A percentile compares a stretch with the other conserved stretches of the same genome.
phyloP scores from a whole-genome alignment of 371 early-diverging fungal species.

The Actinomucor elegans region DNA sequence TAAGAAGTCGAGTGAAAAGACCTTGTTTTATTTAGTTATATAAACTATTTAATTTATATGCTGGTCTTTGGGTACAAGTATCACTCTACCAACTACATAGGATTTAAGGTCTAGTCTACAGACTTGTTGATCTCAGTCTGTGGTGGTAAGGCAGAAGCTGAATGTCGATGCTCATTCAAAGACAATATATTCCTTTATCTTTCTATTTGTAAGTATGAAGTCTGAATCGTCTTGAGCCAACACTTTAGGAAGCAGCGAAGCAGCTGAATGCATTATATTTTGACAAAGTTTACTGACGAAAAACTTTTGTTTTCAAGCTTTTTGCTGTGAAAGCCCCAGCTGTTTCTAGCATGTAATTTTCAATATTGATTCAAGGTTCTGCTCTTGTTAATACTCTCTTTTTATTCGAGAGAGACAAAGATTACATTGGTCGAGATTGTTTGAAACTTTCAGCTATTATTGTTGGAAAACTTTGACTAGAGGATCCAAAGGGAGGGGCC shows the following conservation, averaged over 20 bases:
- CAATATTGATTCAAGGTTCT: conserved; percentile 8
- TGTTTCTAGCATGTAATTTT: conserved; percentile 15
- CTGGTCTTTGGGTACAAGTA: too few species aligned
- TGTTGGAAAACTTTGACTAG: conserved; percentile 3
- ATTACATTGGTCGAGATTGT: conserved; percentile 5
- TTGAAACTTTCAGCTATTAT: conserved; percentile 3
- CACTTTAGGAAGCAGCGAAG: conserved; percentile 17
- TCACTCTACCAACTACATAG: too few species aligned
- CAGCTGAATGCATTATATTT: conserved; percentile 16
- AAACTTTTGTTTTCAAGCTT: conserved; percentile 11
- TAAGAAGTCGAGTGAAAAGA: too few species aligned
- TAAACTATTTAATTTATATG: too few species aligned
- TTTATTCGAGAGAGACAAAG: conserved; percentile 5
- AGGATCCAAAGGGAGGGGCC: conserved; percentile 11
- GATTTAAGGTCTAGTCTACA: too few species aligned
- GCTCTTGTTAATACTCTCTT: conserved; percentile 6
- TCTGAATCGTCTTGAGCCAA: conserved; percentile 13
- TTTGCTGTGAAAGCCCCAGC: conserved; percentile 18
- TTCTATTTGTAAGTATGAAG: not conserved
- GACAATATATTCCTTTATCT: conserved; percentile 16
- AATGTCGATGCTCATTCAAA: conserved; percentile 15
- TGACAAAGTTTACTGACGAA: conserved; percentile 10
- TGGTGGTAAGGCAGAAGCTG: conserved; percentile 20
- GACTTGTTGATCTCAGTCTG: conserved; percentile 15
- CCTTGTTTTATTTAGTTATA: too few species aligned